A percentile compares a stretch with the other conserved stretches of the same genome.
phyloP scores from a whole-genome alignment of 1,139 yeast genomes.

The Sugiyamaella paludigena region DNA sequence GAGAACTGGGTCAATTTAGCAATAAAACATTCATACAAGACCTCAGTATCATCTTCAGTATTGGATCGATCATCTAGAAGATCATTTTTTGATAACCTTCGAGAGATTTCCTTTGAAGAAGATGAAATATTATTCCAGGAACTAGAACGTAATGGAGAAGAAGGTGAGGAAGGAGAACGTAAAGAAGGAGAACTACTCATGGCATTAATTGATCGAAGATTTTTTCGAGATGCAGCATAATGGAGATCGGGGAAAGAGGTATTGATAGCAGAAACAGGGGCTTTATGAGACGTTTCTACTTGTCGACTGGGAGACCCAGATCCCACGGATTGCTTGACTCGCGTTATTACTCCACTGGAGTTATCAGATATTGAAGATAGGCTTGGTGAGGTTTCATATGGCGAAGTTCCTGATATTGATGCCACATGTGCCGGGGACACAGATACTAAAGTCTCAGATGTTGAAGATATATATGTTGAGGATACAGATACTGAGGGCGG shows the following conservation, averaged over 20 bases:
- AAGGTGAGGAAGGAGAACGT: not conserved
- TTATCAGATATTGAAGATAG: no score
- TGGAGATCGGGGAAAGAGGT: not conserved
- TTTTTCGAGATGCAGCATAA: not conserved
- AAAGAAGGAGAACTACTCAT: not conserved
- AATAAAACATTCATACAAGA: conserved; percentile 23
- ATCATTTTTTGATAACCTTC: conserved; percentile 6
- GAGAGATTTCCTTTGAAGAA: not conserved
- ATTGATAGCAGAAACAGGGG: not conserved
- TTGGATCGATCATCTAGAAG: not conserved
- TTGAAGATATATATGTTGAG: no score
- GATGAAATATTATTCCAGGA: conserved; percentile 13
- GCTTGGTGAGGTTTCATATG: no score
- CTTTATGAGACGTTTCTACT: no score
- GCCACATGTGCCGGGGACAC: no score
- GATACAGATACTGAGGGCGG: no score
- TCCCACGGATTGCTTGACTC: no score
- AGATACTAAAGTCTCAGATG: no score
- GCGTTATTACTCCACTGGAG: no score
- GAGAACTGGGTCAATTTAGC: conserved; percentile 28
- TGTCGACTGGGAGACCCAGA: no score
- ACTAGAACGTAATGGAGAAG: conserved; percentile 13
- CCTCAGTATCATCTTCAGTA: conserved; percentile 22
- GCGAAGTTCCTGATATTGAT: no score
- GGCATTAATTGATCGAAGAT: not conserved